These are phyloP conservation scores for Cenchrus purpureus DNA, from an alignment of 176 grass and related monocot genomes.

Conservation along the genomic window DNA sequence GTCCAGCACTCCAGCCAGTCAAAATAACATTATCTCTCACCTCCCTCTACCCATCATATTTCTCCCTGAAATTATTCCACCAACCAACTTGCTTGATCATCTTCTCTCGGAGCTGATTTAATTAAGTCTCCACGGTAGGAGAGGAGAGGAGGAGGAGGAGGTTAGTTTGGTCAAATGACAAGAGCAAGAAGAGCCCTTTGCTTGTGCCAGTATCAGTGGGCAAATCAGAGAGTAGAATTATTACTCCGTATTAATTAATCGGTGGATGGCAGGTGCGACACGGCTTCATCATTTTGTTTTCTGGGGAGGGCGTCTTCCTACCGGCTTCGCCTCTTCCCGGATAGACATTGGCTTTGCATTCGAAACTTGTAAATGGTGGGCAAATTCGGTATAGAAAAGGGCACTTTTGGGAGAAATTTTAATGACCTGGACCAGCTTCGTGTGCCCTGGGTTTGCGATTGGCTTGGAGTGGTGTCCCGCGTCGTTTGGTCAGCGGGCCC, in stretches of 20 bases:
- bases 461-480: not conserved
- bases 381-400: not conserved
- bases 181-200: not conserved
- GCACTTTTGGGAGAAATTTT: not conserved
- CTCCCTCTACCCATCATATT: not conserved
- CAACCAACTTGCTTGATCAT: not conserved
- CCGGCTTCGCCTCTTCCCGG: constrained; percentile 39
- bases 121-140: not conserved
- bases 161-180: constrained; percentile 4
- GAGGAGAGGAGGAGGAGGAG: too few species aligned
- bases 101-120: not conserved
- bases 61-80: not conserved
- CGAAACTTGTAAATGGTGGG: constrained; percentile 43
- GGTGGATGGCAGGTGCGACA: constrained; percentile 15
- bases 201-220: not conserved
- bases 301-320: constrained; percentile 13
- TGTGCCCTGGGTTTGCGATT: not conserved
- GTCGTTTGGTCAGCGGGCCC: not conserved
- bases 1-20: not conserved
- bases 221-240: not conserved
- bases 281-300: not conserved
- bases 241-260: not conserved
- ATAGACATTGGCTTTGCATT: constrained; percentile 34
- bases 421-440: constrained; percentile 22
- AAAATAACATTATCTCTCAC: not conserved